phyloP scores from a whole-genome alignment of 2,329 filamentous ascomycete species.

The Pseudophaeomoniella oleicola region DNA sequence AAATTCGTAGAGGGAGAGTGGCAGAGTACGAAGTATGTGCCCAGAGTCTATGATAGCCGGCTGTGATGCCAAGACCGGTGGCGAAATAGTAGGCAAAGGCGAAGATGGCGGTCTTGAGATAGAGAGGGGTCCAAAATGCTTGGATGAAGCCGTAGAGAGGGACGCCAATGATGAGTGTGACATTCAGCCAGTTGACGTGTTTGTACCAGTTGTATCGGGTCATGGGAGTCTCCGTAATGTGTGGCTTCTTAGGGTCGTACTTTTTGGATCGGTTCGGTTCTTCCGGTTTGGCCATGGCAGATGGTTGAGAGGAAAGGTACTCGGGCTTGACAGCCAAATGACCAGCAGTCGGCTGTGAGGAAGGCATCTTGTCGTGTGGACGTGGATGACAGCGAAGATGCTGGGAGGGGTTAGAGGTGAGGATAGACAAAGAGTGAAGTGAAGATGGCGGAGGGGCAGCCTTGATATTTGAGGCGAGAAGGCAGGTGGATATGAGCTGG shows the following conservation, averaged over 20 bases:
- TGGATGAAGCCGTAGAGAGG: conserved; percentile 60
- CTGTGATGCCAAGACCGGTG: conserved; percentile 66
- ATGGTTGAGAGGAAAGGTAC: conserved; percentile 28
- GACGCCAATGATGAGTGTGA: conserved; percentile 63
- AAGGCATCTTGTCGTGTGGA: conserved; percentile 33
- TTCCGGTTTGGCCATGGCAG: conserved; percentile 30
- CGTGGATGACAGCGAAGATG: neutral
- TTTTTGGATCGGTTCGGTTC: conserved; percentile 38
- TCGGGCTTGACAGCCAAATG: conserved; percentile 34
- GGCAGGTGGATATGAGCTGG: neutral
- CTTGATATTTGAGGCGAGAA: neutral
- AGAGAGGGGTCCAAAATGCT: conserved; percentile 64
- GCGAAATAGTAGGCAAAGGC: conserved; percentile 70
- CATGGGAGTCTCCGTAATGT: conserved; percentile 72
- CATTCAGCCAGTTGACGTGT: conserved; percentile 90
- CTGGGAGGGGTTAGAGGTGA: neutral
- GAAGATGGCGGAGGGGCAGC: neutral
- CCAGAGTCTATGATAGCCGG: conserved; percentile 72
- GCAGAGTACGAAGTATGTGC: conserved; percentile 76
- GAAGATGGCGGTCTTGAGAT: conserved; percentile 57
- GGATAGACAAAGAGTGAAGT: neutral
- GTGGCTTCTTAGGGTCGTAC: conserved; percentile 57
- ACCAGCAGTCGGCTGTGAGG: conserved; percentile 33
- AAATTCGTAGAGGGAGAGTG: conserved; percentile 60
- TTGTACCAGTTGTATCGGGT: conserved; percentile 77